Conservation (phyloP, 805 yeast genomes). For the Yarrowia sp. region DNA sequence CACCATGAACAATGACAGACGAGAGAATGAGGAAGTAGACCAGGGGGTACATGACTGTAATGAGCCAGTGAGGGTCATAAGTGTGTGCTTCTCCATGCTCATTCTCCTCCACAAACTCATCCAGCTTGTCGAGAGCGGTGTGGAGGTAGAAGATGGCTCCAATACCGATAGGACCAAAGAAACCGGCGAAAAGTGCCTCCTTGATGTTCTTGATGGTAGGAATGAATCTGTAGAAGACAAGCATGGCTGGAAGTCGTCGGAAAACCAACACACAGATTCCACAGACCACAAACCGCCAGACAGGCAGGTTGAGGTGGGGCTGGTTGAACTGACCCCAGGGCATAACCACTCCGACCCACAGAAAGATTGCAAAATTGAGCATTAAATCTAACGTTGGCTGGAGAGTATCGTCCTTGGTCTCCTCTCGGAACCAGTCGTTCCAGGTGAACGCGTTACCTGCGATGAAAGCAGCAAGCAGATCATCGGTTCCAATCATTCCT, state of each 20-base stretch:
- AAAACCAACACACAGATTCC: slow-evolving; percentile 49
- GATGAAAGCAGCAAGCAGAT: slow-evolving; percentile 71
- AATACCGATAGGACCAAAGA: slow-evolving; percentile 79
- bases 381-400: slow-evolving; percentile 70
- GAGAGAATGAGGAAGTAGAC: slow-evolving; percentile 72
- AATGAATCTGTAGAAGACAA: slow-evolving; percentile 61
- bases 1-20: slow-evolving; percentile 79
- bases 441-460: slow-evolving; percentile 78
- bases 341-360: slow-evolving; percentile 71
- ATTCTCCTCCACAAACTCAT: slow-evolving; percentile 43
- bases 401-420: slow-evolving; percentile 66
- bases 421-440: slow-evolving; percentile 64
- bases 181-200: slow-evolving; percentile 75
- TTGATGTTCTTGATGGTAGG: slow-evolving; percentile 70
- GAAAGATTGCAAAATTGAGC: slow-evolving; percentile 69
- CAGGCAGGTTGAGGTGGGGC: slow-evolving; percentile 42
- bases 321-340: slow-evolving; percentile 71
- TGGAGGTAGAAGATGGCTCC: slow-evolving; percentile 66
- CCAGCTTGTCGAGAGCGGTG: slow-evolving; percentile 54
- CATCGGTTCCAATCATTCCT: slow-evolving; percentile 73
- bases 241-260: slow-evolving; percentile 50
- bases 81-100: slow-evolving; percentile 36
- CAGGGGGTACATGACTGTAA: slow-evolving; percentile 68
- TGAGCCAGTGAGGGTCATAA: slow-evolving; percentile 51
- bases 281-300: slow-evolving; percentile 50